Evolutionary conservation across 768 basidiomycete species (phyloP).

Genomic region (Kwoniella pini): DNA sequence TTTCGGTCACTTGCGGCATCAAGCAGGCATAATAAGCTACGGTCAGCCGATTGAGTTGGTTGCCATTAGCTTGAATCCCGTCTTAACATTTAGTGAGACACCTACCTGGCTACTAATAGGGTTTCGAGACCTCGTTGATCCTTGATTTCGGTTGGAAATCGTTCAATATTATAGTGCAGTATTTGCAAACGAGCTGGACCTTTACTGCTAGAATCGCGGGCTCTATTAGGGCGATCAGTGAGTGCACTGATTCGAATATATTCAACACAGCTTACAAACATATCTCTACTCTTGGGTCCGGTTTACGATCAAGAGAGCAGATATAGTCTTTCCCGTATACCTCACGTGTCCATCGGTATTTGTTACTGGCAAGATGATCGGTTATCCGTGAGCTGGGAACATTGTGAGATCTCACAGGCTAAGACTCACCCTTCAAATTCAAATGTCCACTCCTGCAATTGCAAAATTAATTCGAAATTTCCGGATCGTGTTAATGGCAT

Average conservation of each 20-base stretch:
- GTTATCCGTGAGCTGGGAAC: background rate
- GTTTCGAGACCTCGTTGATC: conserved; percentile 49
- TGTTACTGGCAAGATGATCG: conserved; percentile 30
- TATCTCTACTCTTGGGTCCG: conserved; percentile 52
- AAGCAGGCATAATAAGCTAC: conserved; percentile 37
- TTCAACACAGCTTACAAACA: conserved; percentile 53
- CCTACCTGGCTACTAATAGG: conserved; percentile 37
- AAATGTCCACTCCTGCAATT: conserved; percentile 52
- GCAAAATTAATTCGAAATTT: background rate
- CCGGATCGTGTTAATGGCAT: too few relatives aligned
- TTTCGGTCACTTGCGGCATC: conserved; percentile 42
- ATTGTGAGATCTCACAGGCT: background rate
- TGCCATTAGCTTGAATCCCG: background rate
- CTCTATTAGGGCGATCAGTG: conserved; percentile 22
- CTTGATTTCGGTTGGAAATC: conserved; percentile 50
- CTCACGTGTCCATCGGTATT: conserved; percentile 44
- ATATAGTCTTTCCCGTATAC: conserved; percentile 47
- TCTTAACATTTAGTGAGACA: background rate
- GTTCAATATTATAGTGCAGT: conserved; percentile 51
- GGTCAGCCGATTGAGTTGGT: background rate
- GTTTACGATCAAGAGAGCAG: conserved; percentile 49
- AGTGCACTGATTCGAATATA: too few relatives aligned
- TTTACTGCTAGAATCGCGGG: conserved; percentile 38
- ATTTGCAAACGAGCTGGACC: conserved; percentile 49
- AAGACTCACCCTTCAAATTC: conserved; percentile 42